phyloP scores from a whole-genome alignment of 106 monocot species.

The Agapanthus africanus region DNA sequence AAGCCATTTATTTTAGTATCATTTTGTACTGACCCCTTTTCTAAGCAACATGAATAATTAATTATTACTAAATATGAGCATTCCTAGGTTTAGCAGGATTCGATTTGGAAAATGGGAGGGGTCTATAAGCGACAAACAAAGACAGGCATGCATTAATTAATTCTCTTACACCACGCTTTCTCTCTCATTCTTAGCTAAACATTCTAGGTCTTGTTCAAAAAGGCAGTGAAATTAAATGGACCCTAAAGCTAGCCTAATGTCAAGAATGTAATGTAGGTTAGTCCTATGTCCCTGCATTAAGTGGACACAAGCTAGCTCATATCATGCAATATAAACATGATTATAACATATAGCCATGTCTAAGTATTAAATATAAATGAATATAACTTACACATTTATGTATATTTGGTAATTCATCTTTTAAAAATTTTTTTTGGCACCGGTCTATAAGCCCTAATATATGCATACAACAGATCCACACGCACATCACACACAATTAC shows the following conservation, averaged over 20 bases:
- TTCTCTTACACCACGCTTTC: neutral
- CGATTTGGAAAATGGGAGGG: constrained; percentile 47
- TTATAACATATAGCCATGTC: too few relatives aligned
- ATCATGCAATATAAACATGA: too few relatives aligned
- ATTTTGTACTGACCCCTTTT: constrained; percentile 4
- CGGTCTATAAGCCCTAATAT: too few relatives aligned
- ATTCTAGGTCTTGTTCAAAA: too few relatives aligned
- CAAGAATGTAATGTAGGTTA: neutral
- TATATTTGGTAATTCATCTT: too few relatives aligned
- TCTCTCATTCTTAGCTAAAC: constrained; percentile 2
- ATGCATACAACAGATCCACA: too few relatives aligned
- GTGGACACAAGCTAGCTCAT: too few relatives aligned
- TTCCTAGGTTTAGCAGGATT: constrained; percentile 22
- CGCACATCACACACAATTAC: too few relatives aligned
- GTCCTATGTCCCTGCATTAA: too few relatives aligned
- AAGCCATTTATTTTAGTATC: constrained; percentile 2
- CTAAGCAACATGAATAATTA: neutral
- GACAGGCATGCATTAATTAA: constrained; percentile 26
- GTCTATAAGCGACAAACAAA: constrained; percentile 32
- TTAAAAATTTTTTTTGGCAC: too few relatives aligned
- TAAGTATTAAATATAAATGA: too few relatives aligned
- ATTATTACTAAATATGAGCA: constrained; percentile 1
- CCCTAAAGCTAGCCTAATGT: constrained; percentile 1
- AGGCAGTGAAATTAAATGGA: neutral
- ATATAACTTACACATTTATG: too few relatives aligned